Percentiles rank a stretch among this genome's conserved stretches.
phyloP scores from a whole-genome alignment of 441 rosid species.

The Theobroma grandiflorum region DNA sequence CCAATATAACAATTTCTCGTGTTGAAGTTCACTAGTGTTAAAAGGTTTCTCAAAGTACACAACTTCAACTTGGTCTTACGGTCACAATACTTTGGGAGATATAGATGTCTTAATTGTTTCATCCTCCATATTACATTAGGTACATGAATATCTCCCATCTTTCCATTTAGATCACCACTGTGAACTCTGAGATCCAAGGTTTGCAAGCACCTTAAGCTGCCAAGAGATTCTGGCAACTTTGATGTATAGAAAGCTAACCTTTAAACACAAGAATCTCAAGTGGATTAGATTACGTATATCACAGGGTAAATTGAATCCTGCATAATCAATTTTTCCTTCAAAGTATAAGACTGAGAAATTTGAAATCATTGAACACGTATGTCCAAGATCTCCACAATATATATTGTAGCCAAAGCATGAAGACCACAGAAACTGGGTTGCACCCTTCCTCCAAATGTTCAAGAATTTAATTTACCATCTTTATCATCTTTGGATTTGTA shows the following conservation, averaged over 20 bases:
- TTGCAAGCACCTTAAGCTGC: slow-evolving; percentile 11
- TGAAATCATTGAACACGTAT: neutral
- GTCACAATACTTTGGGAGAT: too few relatives aligned
- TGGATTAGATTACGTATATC: slow-evolving; percentile 8
- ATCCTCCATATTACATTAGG: neutral
- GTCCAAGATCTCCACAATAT: too few relatives aligned
- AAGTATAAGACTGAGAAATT: neutral
- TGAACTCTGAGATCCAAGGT: neutral
- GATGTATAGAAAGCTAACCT: rapidly evolving
- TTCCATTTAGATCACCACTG: too few relatives aligned
- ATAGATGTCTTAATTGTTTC: too few relatives aligned
- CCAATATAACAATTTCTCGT: neutral
- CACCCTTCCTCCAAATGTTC: too few relatives aligned
- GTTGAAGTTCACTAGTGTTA: too few relatives aligned
- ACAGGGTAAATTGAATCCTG: neutral
- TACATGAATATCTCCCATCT: neutral
- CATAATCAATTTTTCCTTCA: neutral
- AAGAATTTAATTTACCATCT: too few relatives aligned
- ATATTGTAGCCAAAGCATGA: too few relatives aligned
- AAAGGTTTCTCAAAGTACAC: too few relatives aligned
- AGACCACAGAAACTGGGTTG: too few relatives aligned
- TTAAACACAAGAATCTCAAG: slow-evolving; percentile 16
- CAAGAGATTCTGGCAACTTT: neutral
- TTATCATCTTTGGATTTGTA: neutral
- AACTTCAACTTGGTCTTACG: too few relatives aligned